Percentiles rank a stretch among this genome's conserved stretches.
These are phyloP conservation scores for Glycine tomentella DNA, from an alignment of 306 rosid species.

Conservation along the genomic window DNA sequence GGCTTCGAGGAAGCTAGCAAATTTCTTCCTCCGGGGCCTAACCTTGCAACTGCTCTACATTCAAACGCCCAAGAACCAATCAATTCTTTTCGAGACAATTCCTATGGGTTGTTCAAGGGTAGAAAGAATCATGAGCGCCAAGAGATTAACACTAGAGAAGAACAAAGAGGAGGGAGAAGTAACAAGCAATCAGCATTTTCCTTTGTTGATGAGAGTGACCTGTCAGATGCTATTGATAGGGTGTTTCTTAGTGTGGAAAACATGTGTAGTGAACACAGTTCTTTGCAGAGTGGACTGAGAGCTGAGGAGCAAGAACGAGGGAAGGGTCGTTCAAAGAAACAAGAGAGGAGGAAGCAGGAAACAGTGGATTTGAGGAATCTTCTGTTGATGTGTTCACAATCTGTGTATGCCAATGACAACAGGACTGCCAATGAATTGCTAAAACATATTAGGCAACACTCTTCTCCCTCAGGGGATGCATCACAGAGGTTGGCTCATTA, in stretches of 20 bases:
- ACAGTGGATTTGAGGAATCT: slow-evolving; percentile 70
- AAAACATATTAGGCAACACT: slow-evolving; percentile 70
- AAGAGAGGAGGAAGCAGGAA: slow-evolving; percentile 53
- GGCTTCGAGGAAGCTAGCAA: slow-evolving; percentile 86
- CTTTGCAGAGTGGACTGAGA: slow-evolving; percentile 26
- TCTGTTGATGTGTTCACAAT: slow-evolving; percentile 66
- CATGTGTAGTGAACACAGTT: slow-evolving; percentile 14
- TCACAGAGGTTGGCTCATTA: slow-evolving; percentile 72
- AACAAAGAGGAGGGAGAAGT: slow-evolving; percentile 45
- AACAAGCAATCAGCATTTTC: slow-evolving; percentile 56
- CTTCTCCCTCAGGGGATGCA: slow-evolving; percentile 71
- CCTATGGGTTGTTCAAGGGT: not conserved
- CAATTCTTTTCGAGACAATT: slow-evolving; percentile 40
- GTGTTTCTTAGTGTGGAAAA: slow-evolving; percentile 47
- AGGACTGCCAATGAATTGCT: slow-evolving; percentile 64
- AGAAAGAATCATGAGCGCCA: slow-evolving; percentile 19
- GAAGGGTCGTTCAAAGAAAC: slow-evolving; percentile 38
- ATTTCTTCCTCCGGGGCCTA: slow-evolving; percentile 74
- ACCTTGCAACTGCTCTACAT: slow-evolving; percentile 47
- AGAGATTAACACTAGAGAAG: slow-evolving; percentile 30
- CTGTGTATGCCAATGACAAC: slow-evolving; percentile 62
- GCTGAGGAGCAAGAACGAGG: too few relatives aligned
- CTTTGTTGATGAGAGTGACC: slow-evolving; percentile 51
- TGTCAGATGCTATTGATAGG: slow-evolving; percentile 58
- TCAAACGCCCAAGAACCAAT: slow-evolving; percentile 15